A percentile compares a stretch with the other conserved stretches of the same genome.
phyloP scores from a whole-genome alignment of 2,329 filamentous ascomycete species.

The Talaromyces sp. region DNA sequence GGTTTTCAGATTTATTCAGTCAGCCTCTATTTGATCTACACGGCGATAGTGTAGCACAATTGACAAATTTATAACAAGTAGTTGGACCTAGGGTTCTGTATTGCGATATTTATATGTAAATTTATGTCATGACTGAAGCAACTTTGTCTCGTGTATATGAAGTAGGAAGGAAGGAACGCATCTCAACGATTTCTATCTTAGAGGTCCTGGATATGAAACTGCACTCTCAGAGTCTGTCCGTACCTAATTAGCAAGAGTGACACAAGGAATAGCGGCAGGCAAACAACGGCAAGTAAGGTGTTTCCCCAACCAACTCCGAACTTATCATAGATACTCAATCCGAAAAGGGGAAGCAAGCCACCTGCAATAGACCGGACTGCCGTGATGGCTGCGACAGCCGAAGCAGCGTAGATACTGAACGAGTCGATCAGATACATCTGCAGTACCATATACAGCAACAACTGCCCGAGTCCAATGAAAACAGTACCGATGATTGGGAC shows the following conservation, averaged over 20 bases:
- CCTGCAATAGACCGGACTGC: slow-evolving; percentile 55
- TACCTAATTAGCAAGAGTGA: background rate
- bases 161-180: too few species aligned
- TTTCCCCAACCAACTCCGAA: slow-evolving; percentile 52
- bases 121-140: too few species aligned
- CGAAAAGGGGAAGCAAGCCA: slow-evolving; percentile 60
- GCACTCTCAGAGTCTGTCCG: background rate
- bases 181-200: too few species aligned
- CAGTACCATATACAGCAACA: slow-evolving; percentile 50
- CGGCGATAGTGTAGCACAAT: too few species aligned
- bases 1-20: too few species aligned
- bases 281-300: slow-evolving; percentile 53
- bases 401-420: slow-evolving; percentile 47
- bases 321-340: slow-evolving; percentile 47
- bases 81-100: too few species aligned
- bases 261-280: background rate
- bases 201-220: background rate
- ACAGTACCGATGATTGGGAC: slow-evolving; percentile 58
- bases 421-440: slow-evolving; percentile 60
- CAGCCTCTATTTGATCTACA: too few species aligned
- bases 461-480: slow-evolving; percentile 53
- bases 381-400: slow-evolving; percentile 52
- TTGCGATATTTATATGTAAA: too few species aligned
- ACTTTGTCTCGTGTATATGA: too few species aligned
- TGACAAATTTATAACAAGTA: too few species aligned